A percentile compares a stretch with the other conserved stretches of the same genome.
Evolutionary conservation across 495 filamentous ascomycete genomes (phyloP).

Genomic region (Paragyromitra xinjiangensis): DNA sequence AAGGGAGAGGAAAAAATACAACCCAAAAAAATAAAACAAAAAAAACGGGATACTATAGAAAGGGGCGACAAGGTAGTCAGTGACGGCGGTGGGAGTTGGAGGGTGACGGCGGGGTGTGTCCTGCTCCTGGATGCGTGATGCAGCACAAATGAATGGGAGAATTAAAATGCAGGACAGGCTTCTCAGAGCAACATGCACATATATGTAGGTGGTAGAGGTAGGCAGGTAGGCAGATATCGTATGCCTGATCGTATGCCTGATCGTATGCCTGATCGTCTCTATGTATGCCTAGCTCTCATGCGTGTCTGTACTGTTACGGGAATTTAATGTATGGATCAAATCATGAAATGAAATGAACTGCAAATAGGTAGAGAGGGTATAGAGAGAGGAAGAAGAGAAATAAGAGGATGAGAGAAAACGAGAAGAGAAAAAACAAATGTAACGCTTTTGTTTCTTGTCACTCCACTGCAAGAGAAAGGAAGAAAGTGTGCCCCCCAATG

Average conservation of each 20-base stretch:
- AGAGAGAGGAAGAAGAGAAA: conserved; percentile 2
- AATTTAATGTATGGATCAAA: conserved; percentile 31
- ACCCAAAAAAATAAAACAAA: conserved; percentile 3
- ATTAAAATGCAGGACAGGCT: conserved; percentile 46
- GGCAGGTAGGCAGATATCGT: conserved; percentile 15
- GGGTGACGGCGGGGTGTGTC: conserved; percentile 41
- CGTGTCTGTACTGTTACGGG: conserved; percentile 24
- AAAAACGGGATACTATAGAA: conserved; percentile 47
- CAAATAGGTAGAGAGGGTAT: not conserved
- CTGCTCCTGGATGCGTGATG: conserved; percentile 26
- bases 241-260: conserved; percentile 12
- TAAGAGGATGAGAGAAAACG: conserved; percentile 6
- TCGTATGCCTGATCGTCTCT: not conserved
- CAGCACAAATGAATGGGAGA: conserved; percentile 37
- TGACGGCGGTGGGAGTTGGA: conserved; percentile 25
- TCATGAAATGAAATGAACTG: conserved; percentile 14
- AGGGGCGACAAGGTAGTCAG: conserved; percentile 29
- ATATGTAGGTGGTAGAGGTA: conserved; percentile 11
- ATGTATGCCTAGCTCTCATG: conserved; percentile 26
- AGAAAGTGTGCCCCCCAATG: not conserved
- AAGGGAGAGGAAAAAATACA: not conserved
- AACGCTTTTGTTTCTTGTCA: conserved; percentile 39
- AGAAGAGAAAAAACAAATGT: conserved; percentile 8
- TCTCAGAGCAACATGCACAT: conserved; percentile 30
- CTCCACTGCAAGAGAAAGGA: conserved; percentile 13